Percentiles rank a stretch among this genome's conserved stretches.
These are phyloP conservation scores for Komagataella pseudopastoris DNA, from an alignment of 805 yeast species.

Conservation along the genomic window DNA sequence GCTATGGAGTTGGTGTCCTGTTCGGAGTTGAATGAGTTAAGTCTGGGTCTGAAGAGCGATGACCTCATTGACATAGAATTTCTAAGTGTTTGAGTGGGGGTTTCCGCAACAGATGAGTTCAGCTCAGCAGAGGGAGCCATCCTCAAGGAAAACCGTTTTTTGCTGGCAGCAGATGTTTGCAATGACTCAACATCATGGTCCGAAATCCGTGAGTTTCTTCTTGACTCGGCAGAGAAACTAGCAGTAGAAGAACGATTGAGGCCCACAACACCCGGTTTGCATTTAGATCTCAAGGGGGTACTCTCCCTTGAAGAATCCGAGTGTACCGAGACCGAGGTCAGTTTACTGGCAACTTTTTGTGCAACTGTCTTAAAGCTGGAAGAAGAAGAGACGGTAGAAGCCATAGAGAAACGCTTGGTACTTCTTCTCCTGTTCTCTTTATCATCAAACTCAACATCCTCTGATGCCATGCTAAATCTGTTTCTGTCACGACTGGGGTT, in stretches of 20 bases:
- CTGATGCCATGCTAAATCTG: not conserved
- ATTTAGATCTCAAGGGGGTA: not conserved
- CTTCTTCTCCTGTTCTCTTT: not conserved
- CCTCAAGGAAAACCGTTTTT: not conserved
- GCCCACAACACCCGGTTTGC: not conserved
- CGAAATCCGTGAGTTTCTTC: not conserved
- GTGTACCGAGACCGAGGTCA: slow-evolving; percentile 1
- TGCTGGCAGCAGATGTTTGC: slow-evolving; percentile 1
- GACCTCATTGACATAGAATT: slow-evolving; percentile 19
- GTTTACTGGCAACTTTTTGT: slow-evolving; percentile 7
- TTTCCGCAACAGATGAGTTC: not conserved
- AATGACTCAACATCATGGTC: slow-evolving; percentile 1
- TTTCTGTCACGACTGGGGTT: not conserved
- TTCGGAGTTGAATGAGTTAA: slow-evolving; percentile 1
- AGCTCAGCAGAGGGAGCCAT: not conserved
- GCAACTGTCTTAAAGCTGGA: slow-evolving; percentile 12
- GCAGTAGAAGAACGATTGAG: not conserved
- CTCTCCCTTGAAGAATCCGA: slow-evolving; percentile 6
- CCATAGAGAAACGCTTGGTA: slow-evolving; percentile 3
- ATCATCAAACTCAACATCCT: not conserved
- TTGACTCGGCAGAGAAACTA: not conserved
- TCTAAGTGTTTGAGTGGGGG: slow-evolving; percentile 11
- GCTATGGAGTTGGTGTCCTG: slow-evolving; percentile 7
- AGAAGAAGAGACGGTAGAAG: slow-evolving; percentile 11
- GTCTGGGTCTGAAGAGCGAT: slow-evolving; percentile 7